Conservation (phyloP, 345 rosid species). For the Eutrema japonicum region DNA sequence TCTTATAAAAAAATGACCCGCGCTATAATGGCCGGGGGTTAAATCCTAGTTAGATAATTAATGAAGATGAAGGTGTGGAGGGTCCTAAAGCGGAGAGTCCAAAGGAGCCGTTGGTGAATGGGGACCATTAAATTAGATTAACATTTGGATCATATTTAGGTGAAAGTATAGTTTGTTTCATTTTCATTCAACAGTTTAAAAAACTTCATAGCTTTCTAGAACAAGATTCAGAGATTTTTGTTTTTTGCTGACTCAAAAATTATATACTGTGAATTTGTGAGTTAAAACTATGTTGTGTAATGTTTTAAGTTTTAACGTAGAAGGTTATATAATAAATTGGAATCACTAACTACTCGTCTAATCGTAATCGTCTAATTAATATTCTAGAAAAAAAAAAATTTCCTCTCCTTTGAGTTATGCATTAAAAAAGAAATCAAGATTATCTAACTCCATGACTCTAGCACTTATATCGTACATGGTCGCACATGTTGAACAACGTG, state of each 20-base stretch:
- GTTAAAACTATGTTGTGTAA: neutral
- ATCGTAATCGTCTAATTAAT: too few species aligned
- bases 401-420: neutral
- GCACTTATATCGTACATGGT: too few species aligned
- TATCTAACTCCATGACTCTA: slow-evolving; percentile 1
- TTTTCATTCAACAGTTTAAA: neutral
- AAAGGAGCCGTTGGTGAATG: slow-evolving; percentile 37
- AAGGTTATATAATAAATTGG: too few species aligned
- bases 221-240: neutral
- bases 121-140: slow-evolving; percentile 10
- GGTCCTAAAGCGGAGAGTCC: slow-evolving; percentile 28
- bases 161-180: neutral
- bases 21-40: too few species aligned
- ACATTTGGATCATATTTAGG: neutral
- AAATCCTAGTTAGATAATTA: slow-evolving; percentile 10
- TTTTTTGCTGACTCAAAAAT: neutral
- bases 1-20: too few species aligned
- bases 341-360: too few species aligned
- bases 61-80: slow-evolving; percentile 26
- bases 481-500: too few species aligned
- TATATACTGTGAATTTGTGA: neutral
- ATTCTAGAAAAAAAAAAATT: neutral
- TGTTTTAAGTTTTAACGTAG: neutral
- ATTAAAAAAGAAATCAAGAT: neutral
- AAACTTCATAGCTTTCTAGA: neutral